A percentile compares a stretch with the other conserved stretches of the same genome.
Conservation (phyloP, 164 flowering plant genomes). For the Chloranthus sessilifolius region DNA sequence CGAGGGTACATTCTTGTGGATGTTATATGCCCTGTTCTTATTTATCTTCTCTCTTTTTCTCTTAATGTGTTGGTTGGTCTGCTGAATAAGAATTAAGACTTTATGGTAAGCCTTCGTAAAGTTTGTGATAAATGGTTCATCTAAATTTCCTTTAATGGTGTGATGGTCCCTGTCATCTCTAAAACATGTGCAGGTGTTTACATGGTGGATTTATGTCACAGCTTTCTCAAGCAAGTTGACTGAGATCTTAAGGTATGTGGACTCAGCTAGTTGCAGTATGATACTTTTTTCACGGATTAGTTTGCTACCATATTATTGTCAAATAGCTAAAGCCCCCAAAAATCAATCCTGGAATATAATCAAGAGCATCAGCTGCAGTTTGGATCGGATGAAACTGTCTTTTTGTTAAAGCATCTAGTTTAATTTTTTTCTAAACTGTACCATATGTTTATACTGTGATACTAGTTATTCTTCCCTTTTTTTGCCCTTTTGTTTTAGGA, state of each 20-base stretch:
- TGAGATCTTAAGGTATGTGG: slow-evolving; percentile 33
- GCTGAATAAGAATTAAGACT: slow-evolving; percentile 7
- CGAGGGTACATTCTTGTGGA: slow-evolving; percentile 8
- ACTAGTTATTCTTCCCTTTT: no score
- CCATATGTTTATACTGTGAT: no score
- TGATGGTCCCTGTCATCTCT: slow-evolving; percentile 39
- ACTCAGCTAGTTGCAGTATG: slow-evolving; percentile 6
- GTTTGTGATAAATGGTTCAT: slow-evolving; percentile 11
- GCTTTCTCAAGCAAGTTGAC: slow-evolving; percentile 17
- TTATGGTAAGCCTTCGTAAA: slow-evolving; percentile 16
- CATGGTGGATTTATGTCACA: slow-evolving; percentile 21
- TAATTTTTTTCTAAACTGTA: no score
- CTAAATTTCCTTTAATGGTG: slow-evolving; percentile 27
- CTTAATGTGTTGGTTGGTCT: slow-evolving; percentile 4
- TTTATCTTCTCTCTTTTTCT: slow-evolving; percentile 6
- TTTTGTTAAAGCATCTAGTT: no score
- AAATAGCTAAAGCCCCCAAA: no score
- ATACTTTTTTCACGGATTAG: no score
- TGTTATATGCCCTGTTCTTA: slow-evolving; percentile 7
- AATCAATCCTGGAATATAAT: no score
- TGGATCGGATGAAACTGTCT: no score
- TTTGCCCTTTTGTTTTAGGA: no score
- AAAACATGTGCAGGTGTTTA: slow-evolving; percentile 56
- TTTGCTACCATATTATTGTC: no score
- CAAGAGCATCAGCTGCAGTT: no score